A percentile compares a stretch with the other conserved stretches of the same genome.
These are phyloP conservation scores for Zygosaccharomyces lentus DNA, from an alignment of 805 yeast species.

Conservation along the genomic window DNA sequence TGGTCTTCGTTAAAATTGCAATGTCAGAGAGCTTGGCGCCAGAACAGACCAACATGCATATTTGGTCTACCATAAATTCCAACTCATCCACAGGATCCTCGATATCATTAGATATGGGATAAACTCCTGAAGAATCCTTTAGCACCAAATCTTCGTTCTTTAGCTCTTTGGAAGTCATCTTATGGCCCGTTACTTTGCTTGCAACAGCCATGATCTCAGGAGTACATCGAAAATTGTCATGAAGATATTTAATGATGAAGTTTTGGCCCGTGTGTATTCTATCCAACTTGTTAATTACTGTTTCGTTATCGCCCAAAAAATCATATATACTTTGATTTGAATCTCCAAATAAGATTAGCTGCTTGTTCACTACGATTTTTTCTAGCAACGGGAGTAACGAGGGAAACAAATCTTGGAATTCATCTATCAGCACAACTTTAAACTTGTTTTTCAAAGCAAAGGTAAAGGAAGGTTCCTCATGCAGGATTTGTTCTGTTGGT, in stretches of 20 bases:
- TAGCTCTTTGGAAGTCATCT: not conserved
- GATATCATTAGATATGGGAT: constrained; percentile 15
- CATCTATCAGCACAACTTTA: constrained; percentile 57
- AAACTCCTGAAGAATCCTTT: constrained; percentile 17
- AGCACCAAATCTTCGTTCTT: constrained; percentile 9
- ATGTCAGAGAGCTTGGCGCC: constrained; percentile 39
- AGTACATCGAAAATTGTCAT: constrained; percentile 57
- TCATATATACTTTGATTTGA: constrained; percentile 65
- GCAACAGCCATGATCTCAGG: constrained; percentile 52
- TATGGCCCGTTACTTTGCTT: constrained; percentile 17
- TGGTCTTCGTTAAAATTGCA: constrained; percentile 50
- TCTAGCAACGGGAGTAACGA: constrained; percentile 44
- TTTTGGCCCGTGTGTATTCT: constrained; percentile 13
- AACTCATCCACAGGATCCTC: constrained; percentile 20
- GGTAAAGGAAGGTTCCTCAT: constrained; percentile 10
- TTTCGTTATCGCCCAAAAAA: constrained; percentile 52
- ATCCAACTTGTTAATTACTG: constrained; percentile 30
- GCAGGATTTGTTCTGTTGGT: not conserved
- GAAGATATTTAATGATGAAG: constrained; percentile 36
- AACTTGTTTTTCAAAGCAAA: constrained; percentile 18
- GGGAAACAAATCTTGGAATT: constrained; percentile 66
- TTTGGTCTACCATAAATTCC: constrained; percentile 23
- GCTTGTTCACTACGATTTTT: constrained; percentile 40
- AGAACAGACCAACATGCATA: constrained; percentile 22
- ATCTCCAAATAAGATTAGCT: constrained; percentile 67